A percentile compares a stretch with the other conserved stretches of the same genome.
phyloP scores from a whole-genome alignment of 2,329 filamentous ascomycete genomes.

The Lasiodiplodia citricola region DNA sequence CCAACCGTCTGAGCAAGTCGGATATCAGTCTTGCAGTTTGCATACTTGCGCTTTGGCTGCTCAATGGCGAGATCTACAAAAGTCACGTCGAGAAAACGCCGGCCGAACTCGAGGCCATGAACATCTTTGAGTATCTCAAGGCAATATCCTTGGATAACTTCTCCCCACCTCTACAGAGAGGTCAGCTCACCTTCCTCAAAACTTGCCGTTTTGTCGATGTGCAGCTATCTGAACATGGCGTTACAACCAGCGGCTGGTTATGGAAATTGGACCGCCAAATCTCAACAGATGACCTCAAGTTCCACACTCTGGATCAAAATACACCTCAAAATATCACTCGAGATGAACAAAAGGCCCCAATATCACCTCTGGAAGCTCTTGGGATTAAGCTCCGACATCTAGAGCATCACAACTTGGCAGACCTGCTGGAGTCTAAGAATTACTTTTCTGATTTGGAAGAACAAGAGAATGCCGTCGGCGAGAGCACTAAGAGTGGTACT shows the following conservation, averaged over 20 bases:
- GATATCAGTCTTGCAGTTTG: constrained; percentile 19
- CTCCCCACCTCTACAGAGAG: constrained; percentile 10
- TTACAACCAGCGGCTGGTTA: constrained; percentile 26
- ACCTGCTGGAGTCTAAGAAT: neutral
- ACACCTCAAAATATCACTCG: neutral
- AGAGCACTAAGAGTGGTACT: neutral
- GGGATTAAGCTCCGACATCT: neutral
- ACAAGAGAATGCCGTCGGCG: neutral
- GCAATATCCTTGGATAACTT: constrained; percentile 19
- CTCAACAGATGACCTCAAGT: neutral
- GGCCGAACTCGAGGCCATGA: neutral
- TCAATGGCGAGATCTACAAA: constrained; percentile 29
- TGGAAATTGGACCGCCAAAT: constrained; percentile 27
- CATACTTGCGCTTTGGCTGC: constrained; percentile 27
- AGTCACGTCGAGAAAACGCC: neutral
- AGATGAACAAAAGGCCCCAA: no score
- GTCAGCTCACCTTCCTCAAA: constrained; percentile 28
- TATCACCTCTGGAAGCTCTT: neutral
- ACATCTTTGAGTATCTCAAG: constrained; percentile 27
- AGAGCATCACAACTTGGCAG: neutral
- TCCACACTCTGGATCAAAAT: neutral
- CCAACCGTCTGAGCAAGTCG: neutral
- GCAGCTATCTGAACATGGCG: constrained; percentile 23
- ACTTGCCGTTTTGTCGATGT: constrained; percentile 27
- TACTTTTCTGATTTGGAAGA: neutral